Conservation (phyloP, 768 basidiomycete species). For the Termitomyces sp. region DNA sequence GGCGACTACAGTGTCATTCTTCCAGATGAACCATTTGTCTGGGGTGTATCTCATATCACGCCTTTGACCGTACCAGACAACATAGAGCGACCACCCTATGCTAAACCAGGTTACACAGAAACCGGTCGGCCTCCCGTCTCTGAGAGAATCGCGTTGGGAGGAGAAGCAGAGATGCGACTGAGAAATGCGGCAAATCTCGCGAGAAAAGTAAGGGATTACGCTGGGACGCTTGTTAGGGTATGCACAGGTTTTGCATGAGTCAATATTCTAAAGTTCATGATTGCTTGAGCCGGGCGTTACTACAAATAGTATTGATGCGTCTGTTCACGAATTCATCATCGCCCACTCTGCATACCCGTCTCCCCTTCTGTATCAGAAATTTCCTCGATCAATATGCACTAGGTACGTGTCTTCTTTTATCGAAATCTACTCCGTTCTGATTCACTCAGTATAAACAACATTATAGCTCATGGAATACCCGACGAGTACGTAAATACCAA, state of each 20-base stretch:
- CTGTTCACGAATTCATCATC: constrained; percentile 70
- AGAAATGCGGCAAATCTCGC: constrained; percentile 56
- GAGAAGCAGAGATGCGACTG: constrained; percentile 47
- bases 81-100: constrained; percentile 60
- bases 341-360: constrained; percentile 79
- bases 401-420: constrained; percentile 27
- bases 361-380: constrained; percentile 72
- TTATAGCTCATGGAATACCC: constrained; percentile 86
- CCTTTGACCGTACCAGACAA: constrained; percentile 52
- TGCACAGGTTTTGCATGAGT: constrained; percentile 5
- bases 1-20: constrained; percentile 61
- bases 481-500: constrained; percentile 56
- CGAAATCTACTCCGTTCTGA: constrained; percentile 31
- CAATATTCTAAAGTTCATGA: constrained; percentile 1
- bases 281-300: constrained; percentile 58
- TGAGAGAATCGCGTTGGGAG: constrained; percentile 46
- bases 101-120: constrained; percentile 14
- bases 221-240: constrained; percentile 52
- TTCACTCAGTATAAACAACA: constrained; percentile 77
- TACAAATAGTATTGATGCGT: constrained; percentile 70
- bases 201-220: constrained; percentile 50
- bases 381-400: constrained; percentile 78
- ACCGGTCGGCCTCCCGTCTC: neutral
- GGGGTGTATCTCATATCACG: constrained; percentile 59
- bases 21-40: constrained; percentile 61